Conservation (phyloP, 768 basidiomycete species). For the Tulasnella sp. region DNA sequence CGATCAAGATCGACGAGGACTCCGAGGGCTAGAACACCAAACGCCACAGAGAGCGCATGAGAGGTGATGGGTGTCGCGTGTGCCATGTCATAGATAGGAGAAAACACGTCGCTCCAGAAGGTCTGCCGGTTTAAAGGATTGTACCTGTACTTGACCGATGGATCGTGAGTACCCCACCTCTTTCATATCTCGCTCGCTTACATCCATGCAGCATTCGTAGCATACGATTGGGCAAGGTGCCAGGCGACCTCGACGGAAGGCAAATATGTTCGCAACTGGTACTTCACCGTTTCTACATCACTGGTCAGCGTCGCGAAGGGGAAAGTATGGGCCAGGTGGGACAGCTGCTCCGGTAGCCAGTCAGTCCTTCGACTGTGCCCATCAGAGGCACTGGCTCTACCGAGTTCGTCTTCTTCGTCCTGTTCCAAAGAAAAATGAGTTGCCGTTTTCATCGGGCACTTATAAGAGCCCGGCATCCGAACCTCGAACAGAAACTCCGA, state of each 20-base stretch:
- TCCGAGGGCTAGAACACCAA: conserved; percentile 67
- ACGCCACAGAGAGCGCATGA: conserved; percentile 63
- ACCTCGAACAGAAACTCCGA: conserved; percentile 37
- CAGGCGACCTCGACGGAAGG: conserved; percentile 1
- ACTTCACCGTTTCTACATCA: conserved; percentile 31
- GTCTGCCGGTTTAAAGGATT: conserved; percentile 29
- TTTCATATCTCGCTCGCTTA: conserved; percentile 17
- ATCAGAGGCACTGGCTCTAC: conserved; percentile 30
- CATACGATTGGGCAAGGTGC: conserved; percentile 32
- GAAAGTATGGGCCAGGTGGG: conserved; percentile 30
- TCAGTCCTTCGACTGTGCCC: background rate
- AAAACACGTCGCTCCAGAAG: conserved; percentile 34
- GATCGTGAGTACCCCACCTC: conserved; percentile 18
- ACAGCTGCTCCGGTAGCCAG: conserved; percentile 21
- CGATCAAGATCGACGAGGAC: conserved; percentile 62
- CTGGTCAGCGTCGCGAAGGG: conserved; percentile 30
- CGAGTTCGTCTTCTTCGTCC: conserved; percentile 32
- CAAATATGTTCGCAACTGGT: conserved; percentile 9
- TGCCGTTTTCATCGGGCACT: conserved; percentile 5
- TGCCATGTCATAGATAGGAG: conserved; percentile 33
- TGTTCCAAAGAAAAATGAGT: background rate
- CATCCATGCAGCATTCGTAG: conserved; percentile 36
- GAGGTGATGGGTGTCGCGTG: conserved; percentile 39
- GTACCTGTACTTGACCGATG: conserved; percentile 30
- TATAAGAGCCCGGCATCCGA: conserved; percentile 16